These are phyloP conservation scores for Dendrobium chrysotoxum DNA, from an alignment of 106 monocot species.

Conservation along the genomic window DNA sequence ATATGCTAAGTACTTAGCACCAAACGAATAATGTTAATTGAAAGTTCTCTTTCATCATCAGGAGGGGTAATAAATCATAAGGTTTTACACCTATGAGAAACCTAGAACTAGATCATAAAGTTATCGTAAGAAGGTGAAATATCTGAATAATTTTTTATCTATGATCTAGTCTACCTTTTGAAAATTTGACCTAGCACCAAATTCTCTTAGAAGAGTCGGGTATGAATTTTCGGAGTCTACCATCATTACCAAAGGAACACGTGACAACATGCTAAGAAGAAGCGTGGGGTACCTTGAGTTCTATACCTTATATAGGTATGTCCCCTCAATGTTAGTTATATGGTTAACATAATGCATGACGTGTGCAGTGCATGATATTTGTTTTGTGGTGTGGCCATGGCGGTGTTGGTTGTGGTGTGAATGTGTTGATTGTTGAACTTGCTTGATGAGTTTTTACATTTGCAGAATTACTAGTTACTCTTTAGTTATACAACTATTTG, in stretches of 20 bases:
- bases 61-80: no score
- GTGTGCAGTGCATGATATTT: not conserved
- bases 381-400: not conserved
- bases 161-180: no score
- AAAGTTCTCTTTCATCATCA: no score
- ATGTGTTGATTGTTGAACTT: not conserved
- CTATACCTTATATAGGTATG: not conserved
- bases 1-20: no score
- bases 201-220: no score
- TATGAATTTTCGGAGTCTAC: no score
- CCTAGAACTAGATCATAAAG: no score
- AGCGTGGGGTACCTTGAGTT: not conserved
- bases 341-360: not conserved
- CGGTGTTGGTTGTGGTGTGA: not conserved
- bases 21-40: no score
- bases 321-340: not conserved
- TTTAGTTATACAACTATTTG: not conserved
- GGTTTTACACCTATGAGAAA: no score
- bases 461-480: not conserved
- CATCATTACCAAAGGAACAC: not conserved
- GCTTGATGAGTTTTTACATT: not conserved
- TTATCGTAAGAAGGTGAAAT: no score
- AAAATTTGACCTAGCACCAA: no score
- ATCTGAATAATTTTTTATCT: no score
- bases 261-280: not conserved